A percentile compares a stretch with the other conserved stretches of the same genome.
phyloP scores from a whole-genome alignment of 164 flowering plant genomes.

The Tinospora cordifolia region DNA sequence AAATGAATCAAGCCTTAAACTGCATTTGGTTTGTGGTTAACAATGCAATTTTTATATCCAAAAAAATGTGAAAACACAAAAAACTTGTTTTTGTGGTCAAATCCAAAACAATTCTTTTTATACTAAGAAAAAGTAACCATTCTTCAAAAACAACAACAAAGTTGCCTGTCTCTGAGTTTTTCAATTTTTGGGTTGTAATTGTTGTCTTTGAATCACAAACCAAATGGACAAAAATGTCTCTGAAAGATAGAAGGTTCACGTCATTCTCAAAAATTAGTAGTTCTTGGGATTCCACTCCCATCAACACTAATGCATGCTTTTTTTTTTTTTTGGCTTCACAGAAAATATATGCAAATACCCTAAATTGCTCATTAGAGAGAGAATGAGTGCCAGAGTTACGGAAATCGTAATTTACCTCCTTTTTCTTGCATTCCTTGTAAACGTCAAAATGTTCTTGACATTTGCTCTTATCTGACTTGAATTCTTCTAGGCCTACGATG shows the following conservation, averaged over 20 bases:
- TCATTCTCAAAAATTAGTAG: background rate
- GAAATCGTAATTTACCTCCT: constrained; percentile 38
- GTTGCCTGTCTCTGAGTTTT: background rate
- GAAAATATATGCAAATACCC: background rate
- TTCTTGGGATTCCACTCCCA: background rate
- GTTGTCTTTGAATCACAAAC: background rate
- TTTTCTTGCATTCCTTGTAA: constrained; percentile 91
- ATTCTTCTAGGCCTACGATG: constrained; percentile 70
- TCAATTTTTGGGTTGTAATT: background rate
- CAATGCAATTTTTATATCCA: too few species aligned
- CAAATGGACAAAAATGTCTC: background rate
- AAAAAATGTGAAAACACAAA: too few species aligned
- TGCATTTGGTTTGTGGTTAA: background rate
- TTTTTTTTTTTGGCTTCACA: background rate
- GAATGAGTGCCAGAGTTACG: background rate
- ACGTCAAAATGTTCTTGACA: constrained; percentile 87
- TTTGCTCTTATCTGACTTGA: constrained; percentile 65
- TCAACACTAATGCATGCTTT: background rate
- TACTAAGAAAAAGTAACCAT: too few species aligned
- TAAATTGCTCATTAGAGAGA: background rate
- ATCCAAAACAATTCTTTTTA: too few species aligned
- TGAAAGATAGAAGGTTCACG: background rate
- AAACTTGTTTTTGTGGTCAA: too few species aligned
- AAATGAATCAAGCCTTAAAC: background rate
- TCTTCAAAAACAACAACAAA: background rate